Conservation (phyloP, 169 alveolate species). For the Eimeria brunetti region DNA sequence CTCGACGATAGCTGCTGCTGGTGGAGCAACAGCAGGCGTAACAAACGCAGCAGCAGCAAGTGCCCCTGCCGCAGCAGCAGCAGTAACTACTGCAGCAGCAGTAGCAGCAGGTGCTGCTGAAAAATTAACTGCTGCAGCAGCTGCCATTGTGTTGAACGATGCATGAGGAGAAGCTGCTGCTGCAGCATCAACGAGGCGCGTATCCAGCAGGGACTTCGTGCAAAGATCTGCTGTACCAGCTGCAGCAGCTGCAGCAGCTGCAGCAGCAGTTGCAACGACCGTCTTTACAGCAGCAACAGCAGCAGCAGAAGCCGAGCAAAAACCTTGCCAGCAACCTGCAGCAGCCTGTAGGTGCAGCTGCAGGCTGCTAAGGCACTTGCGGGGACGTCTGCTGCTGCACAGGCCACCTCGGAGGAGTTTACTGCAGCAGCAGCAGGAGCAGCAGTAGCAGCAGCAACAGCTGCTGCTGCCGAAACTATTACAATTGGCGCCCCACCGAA, state of each 20-base stretch:
- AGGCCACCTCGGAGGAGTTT: constrained; percentile 7
- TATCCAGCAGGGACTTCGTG: neutral
- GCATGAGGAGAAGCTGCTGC: constrained; percentile 2
- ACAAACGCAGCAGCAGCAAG: neutral
- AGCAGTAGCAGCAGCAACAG: constrained; percentile 9
- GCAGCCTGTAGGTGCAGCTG: constrained; percentile 31
- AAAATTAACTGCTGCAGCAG: too few species aligned
- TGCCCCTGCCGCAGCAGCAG: neutral
- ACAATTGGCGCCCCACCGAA: neutral
- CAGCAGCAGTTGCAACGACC: neutral
- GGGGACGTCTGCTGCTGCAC: constrained; percentile 7
- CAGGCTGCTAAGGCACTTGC: constrained; percentile 35
- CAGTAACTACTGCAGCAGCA: neutral
- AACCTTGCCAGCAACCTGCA: constrained; percentile 7
- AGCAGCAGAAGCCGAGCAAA: neutral
- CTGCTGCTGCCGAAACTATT: constrained; percentile 19
- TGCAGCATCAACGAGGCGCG: neutral
- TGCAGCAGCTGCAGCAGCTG: constrained; percentile 16
- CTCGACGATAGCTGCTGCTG: neutral
- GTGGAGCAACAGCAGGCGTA: neutral
- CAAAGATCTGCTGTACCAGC: neutral
- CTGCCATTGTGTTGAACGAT: too few species aligned
- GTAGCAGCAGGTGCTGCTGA: neutral
- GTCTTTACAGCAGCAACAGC: neutral
- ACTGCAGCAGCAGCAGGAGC: too few species aligned